Conservation (phyloP, 2,329 filamentous ascomycete genomes). For the Tolypocladium inflatum region DNA sequence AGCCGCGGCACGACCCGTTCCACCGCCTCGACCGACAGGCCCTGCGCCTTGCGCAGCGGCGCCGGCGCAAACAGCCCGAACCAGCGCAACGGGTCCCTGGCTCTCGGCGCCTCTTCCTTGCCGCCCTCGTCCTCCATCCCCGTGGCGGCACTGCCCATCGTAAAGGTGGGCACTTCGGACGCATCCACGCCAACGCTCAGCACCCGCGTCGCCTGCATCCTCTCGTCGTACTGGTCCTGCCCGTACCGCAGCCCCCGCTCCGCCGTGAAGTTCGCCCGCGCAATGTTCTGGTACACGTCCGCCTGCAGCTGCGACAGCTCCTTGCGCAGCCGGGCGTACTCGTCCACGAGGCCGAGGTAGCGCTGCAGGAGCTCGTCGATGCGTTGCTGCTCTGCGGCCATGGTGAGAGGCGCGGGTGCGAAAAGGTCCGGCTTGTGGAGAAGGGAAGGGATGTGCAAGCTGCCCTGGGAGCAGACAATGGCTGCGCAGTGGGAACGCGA, state of each 20-base stretch:
- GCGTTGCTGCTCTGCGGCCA: constrained; percentile 15
- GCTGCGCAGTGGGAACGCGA: background rate
- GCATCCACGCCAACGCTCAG: constrained; percentile 18
- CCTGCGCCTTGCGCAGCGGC: constrained; percentile 49
- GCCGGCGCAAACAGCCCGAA: constrained; percentile 45
- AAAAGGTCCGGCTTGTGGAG: background rate
- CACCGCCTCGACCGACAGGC: constrained; percentile 44
- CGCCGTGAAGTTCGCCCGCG: constrained; percentile 68
- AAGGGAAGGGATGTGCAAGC: background rate
- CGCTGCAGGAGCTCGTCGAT: constrained; percentile 56
- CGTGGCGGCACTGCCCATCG: constrained; percentile 4
- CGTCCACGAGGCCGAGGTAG: constrained; percentile 57
- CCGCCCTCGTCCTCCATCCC: constrained; percentile 2
- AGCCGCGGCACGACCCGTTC: constrained; percentile 48
- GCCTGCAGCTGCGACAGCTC: constrained; percentile 45
- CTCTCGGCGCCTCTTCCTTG: constrained; percentile 3
- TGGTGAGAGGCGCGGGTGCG: background rate
- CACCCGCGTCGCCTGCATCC: constrained; percentile 54
- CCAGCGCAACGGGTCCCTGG: constrained; percentile 41
- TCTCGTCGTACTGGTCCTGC: constrained; percentile 60
- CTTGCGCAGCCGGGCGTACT: constrained; percentile 52
- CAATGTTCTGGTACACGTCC: constrained; percentile 48
- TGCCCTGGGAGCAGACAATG: background rate
- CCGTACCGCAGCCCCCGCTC: constrained; percentile 56
- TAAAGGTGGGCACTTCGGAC: constrained; percentile 10